Conservation (phyloP, 495 filamentous ascomycete genomes). For the Lepidopterella palustris region DNA sequence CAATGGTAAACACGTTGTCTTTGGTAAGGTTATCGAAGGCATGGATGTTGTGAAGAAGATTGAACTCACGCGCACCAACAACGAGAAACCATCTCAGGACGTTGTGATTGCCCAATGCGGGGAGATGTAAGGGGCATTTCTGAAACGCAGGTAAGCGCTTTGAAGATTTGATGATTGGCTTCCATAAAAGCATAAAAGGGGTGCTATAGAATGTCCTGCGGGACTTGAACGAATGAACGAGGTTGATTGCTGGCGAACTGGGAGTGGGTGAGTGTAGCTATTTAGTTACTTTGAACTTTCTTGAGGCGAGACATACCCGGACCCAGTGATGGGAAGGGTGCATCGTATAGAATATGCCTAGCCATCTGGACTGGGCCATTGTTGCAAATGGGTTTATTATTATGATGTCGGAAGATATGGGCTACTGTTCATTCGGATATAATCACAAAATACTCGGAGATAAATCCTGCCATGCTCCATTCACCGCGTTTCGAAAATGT, state of each 20-base stretch:
- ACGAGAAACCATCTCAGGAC: constrained; percentile 79
- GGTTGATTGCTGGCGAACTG: neutral
- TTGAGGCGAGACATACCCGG: no score
- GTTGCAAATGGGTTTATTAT: no score
- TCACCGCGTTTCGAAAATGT: no score
- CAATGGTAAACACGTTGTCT: constrained; percentile 94
- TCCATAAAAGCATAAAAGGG: no score
- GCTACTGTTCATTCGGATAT: no score
- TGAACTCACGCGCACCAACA: constrained; percentile 74
- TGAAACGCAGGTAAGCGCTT: constrained; percentile 2
- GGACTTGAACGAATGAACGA: neutral
- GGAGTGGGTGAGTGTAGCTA: neutral
- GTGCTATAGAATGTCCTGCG: neutral
- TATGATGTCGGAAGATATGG: no score
- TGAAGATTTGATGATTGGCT: neutral
- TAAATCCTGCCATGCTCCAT: no score
- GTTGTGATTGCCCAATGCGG: constrained; percentile 82
- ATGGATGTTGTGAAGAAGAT: constrained; percentile 87
- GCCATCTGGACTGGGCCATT: no score
- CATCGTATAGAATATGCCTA: no score
- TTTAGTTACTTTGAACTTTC: no score
- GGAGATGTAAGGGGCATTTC: constrained; percentile 37
- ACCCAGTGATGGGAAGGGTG: no score
- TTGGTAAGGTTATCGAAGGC: constrained; percentile 83
- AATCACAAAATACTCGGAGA: no score